Percentiles rank a stretch among this genome's conserved stretches.
Conservation (phyloP, 169 alveolate species). For the Sarcocystis neurona region DNA sequence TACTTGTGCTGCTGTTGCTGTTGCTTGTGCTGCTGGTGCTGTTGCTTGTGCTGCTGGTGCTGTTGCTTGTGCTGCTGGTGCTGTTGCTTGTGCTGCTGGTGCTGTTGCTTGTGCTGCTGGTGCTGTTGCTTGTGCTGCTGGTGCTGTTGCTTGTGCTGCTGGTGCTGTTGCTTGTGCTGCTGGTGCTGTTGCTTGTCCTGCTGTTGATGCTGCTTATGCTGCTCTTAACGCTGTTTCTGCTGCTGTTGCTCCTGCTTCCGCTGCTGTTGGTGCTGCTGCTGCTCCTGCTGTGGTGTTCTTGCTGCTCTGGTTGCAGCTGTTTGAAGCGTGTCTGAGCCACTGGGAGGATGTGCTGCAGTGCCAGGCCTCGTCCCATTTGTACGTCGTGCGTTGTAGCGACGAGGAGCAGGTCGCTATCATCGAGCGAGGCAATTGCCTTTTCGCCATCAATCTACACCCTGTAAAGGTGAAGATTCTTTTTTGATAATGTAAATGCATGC, state of each 20-base stretch:
- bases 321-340: conserved; percentile 82
- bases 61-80: too few relatives aligned
- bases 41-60: too few relatives aligned
- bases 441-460: conserved; percentile 88
- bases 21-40: too few relatives aligned
- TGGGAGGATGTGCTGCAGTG: conserved; percentile 78
- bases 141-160: too few relatives aligned
- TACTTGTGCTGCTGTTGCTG: too few relatives aligned
- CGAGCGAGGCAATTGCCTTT: conserved; percentile 86
- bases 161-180: too few relatives aligned
- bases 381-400: conserved; percentile 81
- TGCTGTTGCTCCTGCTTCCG: neutral
- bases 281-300: neutral
- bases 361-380: conserved; percentile 77
- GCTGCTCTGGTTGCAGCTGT: conserved; percentile 66
- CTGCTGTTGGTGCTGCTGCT: neutral
- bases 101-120: too few relatives aligned
- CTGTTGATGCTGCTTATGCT: too few relatives aligned
- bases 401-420: conserved; percentile 86
- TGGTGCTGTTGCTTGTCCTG: too few relatives aligned
- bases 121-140: too few relatives aligned
- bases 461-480: conserved; percentile 46
- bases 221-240: neutral
- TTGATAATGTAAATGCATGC: too few relatives aligned
- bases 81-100: too few relatives aligned